Base-by-base conservation (phyloP, 2,329 filamentous ascomycete genomes). In the Aspergillus intermedius region DNA sequence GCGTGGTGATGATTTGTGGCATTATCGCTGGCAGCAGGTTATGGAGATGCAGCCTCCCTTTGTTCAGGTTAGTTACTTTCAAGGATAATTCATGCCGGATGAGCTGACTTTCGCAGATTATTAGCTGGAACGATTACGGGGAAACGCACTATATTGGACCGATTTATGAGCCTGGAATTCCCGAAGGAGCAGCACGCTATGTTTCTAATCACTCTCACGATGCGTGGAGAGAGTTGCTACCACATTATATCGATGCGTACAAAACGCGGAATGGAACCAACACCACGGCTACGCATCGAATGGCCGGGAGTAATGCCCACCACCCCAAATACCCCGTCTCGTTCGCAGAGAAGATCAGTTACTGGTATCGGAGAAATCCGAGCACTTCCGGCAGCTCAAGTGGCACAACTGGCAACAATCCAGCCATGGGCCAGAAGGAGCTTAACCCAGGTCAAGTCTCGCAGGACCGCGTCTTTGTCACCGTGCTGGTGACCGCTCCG, bases 101-200 rank as follows among this genome's bases (percentile, higher is more conserved):
- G 25, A 34, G 4, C 22, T 41, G 32, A 44, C 32, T 17, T 22
- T 22, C 40, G 15, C 47, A 77, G 64, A 77, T 81, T 40, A 74
- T 81, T 42, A 77, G 76, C 15, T 82, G 78, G 78, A 82, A 82
- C 54, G 80, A 83, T 57, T 82, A 74, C 51, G 79, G 79, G 30
- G 80, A 83, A 60, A 76, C 78, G 1, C 78, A 79, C 60, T 81
- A 82, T 58, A 77, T 81, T 53, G 74, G 73, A 19, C 74, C 77
- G 0, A 61, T 80, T 32, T 61, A 70, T 40, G 64, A 74, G 7
- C 68, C 73, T 6, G 72, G 74, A 28, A 72, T 78, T n/a, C 75
- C 77, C 2, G 56, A 67, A 3, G 77, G 76, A 5, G 75, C 77
- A 30, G 49, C 57, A 23, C 52, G 49, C 22, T 64, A 62, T 40